Evolutionary conservation across 371 early-diverging fungal genomes (phyloP).

Genomic region (Mortierella sp.): DNA sequence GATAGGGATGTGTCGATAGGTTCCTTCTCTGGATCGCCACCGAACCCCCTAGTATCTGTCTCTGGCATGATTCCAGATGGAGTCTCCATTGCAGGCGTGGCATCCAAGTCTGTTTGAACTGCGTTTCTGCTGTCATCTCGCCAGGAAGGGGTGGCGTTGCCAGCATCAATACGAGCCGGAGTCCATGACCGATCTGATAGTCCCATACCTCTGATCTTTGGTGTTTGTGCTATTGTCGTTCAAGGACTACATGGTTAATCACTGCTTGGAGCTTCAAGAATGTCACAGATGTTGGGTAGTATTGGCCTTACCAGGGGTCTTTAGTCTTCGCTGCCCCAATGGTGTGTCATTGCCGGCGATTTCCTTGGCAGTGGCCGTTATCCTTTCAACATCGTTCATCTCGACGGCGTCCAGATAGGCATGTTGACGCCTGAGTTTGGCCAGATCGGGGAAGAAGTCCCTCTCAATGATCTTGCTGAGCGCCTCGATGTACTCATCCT

Average conservation of each 20-base stretch:
- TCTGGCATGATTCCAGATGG: slow-evolving; percentile 14
- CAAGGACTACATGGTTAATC: too few relatives aligned
- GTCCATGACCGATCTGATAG: slow-evolving; percentile 45
- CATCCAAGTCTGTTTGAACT: slow-evolving; percentile 7
- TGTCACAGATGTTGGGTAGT: too few relatives aligned
- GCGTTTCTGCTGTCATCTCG: slow-evolving; percentile 3
- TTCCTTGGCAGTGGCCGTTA: slow-evolving; percentile 50
- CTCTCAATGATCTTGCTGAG: slow-evolving; percentile 83
- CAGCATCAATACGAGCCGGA: slow-evolving; percentile 44
- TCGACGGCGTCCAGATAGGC: slow-evolving; percentile 54
- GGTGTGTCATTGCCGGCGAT: slow-evolving; percentile 53
- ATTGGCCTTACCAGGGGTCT: slow-evolving; percentile 41
- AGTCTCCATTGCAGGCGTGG: slow-evolving; percentile 28
- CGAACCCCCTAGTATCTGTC: not conserved
- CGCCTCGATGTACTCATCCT: slow-evolving; percentile 82
- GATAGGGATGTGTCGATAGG: slow-evolving; percentile 46
- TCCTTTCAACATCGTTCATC: slow-evolving; percentile 44
- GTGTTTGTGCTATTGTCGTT: slow-evolving; percentile 29
- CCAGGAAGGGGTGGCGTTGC: slow-evolving; percentile 38
- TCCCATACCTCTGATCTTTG: slow-evolving; percentile 15
- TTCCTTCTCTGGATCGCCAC: not conserved
- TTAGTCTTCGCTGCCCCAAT: slow-evolving; percentile 25
- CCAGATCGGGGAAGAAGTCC: slow-evolving; percentile 86
- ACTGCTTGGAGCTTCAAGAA: too few relatives aligned
- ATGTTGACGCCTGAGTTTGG: slow-evolving; percentile 62